Evolutionary conservation across 371 early-diverging fungal genomes (phyloP).

Genomic region (Rhizomucor miehei): DNA sequence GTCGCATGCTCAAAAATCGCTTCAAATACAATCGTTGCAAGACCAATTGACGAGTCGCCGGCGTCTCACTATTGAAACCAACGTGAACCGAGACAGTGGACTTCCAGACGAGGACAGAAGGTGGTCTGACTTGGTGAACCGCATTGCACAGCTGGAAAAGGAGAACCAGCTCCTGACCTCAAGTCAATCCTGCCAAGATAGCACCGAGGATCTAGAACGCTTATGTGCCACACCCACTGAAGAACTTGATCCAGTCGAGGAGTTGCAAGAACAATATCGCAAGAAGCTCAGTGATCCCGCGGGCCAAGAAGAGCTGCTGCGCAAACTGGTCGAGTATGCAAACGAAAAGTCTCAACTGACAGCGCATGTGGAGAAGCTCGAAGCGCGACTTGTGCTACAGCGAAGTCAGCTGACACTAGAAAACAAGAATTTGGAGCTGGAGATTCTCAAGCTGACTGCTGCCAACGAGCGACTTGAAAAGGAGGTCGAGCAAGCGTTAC

Average conservation of each 20-base stretch:
- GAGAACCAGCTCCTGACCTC: conserved; percentile 11
- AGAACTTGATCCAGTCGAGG: conserved; percentile 2
- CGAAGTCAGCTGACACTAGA: conserved; percentile 35
- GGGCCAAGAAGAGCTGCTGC: conserved; percentile 21
- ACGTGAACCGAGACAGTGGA: conserved; percentile 11
- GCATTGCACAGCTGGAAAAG: conserved; percentile 15
- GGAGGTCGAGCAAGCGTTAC: conserved; percentile 44
- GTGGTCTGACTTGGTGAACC: conserved; percentile 11
- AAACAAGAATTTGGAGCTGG: conserved; percentile 39
- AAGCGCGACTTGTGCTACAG: conserved; percentile 37
- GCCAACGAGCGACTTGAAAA: conserved; percentile 49
- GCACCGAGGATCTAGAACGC: conserved; percentile 1
- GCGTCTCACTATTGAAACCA: conserved; percentile 10
- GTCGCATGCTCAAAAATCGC: conserved; percentile 14
- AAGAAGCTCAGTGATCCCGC: conserved; percentile 7
- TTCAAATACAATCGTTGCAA: conserved; percentile 10
- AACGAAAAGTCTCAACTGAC: conserved; percentile 37
- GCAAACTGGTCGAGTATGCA: conserved; percentile 24
- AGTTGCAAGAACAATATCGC: conserved; percentile 8
- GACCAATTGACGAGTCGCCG: conserved; percentile 12
- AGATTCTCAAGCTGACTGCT: conserved; percentile 40
- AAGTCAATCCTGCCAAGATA: conserved; percentile 7
- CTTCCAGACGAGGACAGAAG: conserved; percentile 12
- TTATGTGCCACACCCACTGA: neutral
- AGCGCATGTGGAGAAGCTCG: conserved; percentile 34